phyloP scores from a whole-genome alignment of 345 rosid genomes.

The Eucalyptus globulus region DNA sequence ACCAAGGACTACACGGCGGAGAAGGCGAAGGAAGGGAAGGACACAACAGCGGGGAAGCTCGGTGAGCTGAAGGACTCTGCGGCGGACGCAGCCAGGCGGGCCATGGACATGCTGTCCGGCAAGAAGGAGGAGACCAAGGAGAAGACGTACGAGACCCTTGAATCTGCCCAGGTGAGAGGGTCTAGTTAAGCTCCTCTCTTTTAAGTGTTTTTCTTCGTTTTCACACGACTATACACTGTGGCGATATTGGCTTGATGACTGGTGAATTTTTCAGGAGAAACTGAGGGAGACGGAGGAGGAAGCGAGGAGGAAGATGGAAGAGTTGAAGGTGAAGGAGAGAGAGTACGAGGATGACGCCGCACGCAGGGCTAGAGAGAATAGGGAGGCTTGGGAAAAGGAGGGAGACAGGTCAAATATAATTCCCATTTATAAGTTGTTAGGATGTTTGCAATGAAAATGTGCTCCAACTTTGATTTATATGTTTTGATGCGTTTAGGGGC shows the following conservation, averaged over 20 bases:
- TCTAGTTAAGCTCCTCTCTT: not conserved
- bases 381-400: not conserved
- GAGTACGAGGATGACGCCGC: conserved; percentile 14
- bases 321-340: conserved; percentile 23
- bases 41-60: conserved; percentile 13
- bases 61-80: conserved; percentile 40
- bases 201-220: not conserved
- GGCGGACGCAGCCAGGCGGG: conserved; percentile 39
- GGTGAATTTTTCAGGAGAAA: conserved; percentile 16
- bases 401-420: not conserved
- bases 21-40: conserved; percentile 24
- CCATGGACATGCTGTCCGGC: conserved; percentile 36
- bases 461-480: not conserved
- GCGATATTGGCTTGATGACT: not conserved
- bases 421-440: not conserved
- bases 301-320: conserved; percentile 40
- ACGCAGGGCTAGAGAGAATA: conserved; percentile 1
- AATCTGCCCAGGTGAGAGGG: conserved; percentile 16
- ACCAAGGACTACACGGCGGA: conserved; percentile 5
- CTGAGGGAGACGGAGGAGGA: conserved; percentile 33
- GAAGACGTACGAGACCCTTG: conserved; percentile 30
- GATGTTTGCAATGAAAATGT: not conserved
- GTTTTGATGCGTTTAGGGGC: conserved; percentile 4
- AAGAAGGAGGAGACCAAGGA: conserved; percentile 48
- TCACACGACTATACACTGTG: not conserved